A percentile compares a stretch with the other conserved stretches of the same genome.
Conservation (phyloP, 257 asterid species). For the Verbascum thapsus region DNA sequence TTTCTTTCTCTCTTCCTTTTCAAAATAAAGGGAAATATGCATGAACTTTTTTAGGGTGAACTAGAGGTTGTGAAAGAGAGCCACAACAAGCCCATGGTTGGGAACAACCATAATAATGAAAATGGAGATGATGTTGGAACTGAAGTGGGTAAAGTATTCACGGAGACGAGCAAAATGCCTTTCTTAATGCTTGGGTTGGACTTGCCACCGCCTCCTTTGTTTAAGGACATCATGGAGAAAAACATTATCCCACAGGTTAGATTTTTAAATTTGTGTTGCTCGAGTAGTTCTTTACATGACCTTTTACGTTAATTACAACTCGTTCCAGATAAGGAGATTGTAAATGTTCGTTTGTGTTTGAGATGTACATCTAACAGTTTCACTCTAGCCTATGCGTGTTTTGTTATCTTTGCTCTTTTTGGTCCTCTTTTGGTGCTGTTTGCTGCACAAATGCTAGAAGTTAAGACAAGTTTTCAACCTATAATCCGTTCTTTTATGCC, state of each 20-base stretch:
- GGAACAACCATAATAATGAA: too few relatives aligned
- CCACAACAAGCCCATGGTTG: conserved; percentile 56
- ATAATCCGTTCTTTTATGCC: too few relatives aligned
- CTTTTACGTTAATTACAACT: neutral
- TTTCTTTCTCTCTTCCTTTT: too few relatives aligned
- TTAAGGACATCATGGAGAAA: conserved; percentile 93
- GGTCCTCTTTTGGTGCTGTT: neutral
- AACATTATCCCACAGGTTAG: conserved; percentile 93
- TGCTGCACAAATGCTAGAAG: conserved; percentile 5
- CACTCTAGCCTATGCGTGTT: neutral
- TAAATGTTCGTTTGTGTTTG: conserved; percentile 7
- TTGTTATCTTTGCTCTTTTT: neutral
- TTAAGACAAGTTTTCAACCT: conserved; percentile 8
- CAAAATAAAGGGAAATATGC: conserved; percentile 18
- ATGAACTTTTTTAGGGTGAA: conserved; percentile 71
- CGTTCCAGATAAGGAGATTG: conserved; percentile 15
- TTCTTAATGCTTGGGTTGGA: conserved; percentile 95
- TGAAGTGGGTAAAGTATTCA: conserved; percentile 35
- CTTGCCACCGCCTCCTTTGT: conserved; percentile 98
- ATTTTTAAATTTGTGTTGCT: conserved; percentile 7
- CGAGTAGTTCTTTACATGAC: conserved; percentile 13
- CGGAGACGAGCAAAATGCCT: conserved; percentile 78
- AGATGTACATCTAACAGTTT: conserved; percentile 18
- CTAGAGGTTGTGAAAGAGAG: conserved; percentile 85
- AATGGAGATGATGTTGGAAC: conserved; percentile 46